Conservation (phyloP, 1,284 basidiomycete species). For the Microbotryomycetes sp. region DNA sequence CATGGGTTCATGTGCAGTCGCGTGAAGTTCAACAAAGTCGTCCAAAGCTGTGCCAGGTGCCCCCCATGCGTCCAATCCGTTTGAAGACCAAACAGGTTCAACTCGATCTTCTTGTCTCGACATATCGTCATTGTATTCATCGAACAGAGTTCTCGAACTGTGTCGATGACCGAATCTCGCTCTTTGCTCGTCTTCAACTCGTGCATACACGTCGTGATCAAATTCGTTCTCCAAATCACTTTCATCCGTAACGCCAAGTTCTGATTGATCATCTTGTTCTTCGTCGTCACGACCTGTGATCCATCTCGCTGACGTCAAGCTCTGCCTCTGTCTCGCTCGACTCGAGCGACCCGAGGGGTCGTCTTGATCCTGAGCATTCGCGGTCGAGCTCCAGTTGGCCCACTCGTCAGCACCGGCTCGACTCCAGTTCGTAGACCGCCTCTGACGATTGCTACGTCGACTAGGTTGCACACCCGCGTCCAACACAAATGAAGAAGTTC, state of each 20-base stretch:
- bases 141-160: neutral
- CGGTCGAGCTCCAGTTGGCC: neutral
- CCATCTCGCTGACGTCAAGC: neutral
- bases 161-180: neutral
- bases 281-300: neutral
- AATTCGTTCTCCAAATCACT: neutral
- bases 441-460: neutral
- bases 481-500: too few relatives aligned
- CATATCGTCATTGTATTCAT: too few relatives aligned
- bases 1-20: neutral
- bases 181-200: too few relatives aligned
- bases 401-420: neutral
- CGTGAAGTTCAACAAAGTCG: neutral
- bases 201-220: too few relatives aligned
- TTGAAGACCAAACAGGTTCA: neutral
- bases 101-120: neutral
- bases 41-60: neutral
- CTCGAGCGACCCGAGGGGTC: too few relatives aligned
- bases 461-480: neutral
- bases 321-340: too few relatives aligned
- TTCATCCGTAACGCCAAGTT: neutral
- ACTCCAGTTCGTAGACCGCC: neutral
- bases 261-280: neutral
- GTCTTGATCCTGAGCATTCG: neutral
- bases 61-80: neutral